Conservation (phyloP, 768 basidiomycete genomes). For the Hypholoma sublateritium region DNA sequence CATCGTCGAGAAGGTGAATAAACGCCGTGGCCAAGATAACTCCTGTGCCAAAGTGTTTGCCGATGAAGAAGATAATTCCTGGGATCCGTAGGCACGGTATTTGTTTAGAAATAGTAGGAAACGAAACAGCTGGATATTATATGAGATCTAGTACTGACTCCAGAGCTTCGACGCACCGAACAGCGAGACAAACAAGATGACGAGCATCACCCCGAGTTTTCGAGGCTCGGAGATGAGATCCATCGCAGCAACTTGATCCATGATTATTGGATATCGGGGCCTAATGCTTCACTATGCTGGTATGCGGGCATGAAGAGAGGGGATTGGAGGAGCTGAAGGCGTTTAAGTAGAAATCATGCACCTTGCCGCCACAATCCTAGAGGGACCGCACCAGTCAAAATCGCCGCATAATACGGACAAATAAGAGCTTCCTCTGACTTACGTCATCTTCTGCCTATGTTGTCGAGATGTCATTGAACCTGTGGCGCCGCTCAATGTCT, state of each 20-base stretch:
- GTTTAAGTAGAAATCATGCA: background rate
- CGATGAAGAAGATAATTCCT: slow-evolving; percentile 73
- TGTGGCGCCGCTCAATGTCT: too few species aligned
- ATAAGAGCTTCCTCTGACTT: background rate
- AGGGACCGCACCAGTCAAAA: slow-evolving; percentile 4
- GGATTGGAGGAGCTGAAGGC: background rate
- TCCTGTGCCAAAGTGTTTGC: slow-evolving; percentile 86
- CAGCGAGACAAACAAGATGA: slow-evolving; percentile 62
- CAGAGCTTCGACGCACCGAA: slow-evolving; percentile 45
- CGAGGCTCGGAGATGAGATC: slow-evolving; percentile 10
- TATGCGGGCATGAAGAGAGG: background rate
- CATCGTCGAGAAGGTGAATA: slow-evolving; percentile 77
- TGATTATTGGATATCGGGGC: background rate
- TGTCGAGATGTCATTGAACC: too few species aligned
- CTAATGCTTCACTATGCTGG: too few species aligned
- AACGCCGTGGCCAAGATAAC: slow-evolving; percentile 85
- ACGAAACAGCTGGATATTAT: slow-evolving; percentile 55
- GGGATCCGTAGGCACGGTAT: slow-evolving; percentile 59
- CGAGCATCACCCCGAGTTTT: slow-evolving; percentile 39
- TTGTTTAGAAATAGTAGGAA: slow-evolving; percentile 64
- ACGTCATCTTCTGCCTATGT: background rate
- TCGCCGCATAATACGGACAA: background rate
- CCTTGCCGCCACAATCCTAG: background rate
- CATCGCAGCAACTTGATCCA: slow-evolving; percentile 1
- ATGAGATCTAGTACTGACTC: slow-evolving; percentile 3